Base-by-base conservation (phyloP, 345 rosid species). In the Populus tremula region DNA sequence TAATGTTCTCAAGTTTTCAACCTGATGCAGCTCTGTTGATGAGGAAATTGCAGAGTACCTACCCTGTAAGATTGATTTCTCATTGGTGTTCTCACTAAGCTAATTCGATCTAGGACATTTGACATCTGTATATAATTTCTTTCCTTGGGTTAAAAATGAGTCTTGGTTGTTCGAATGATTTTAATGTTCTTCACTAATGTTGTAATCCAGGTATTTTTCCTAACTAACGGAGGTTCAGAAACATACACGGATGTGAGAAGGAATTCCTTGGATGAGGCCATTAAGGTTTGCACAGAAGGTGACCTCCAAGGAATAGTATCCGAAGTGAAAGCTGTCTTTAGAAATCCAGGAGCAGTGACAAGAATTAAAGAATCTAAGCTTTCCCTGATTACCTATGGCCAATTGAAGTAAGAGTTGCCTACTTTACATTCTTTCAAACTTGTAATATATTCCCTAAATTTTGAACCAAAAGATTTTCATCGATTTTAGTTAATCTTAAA, bases 171-270 rank as follows among this genome's bases (percentile, higher is more conserved):
- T 36, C 20, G 41, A n/a, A 67, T 21, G 11, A 41, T 25, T 43
- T 43, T 14, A 13, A 27, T 45, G 73, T 11, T 45, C 31, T 25
- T 5, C 61, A 17, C n/a, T 4, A 23, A 23, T 33, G 12, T 17
- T 35, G 20, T 8, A 31, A 17, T 64, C 54, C 78, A 81, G 84
- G 84, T 81, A 1, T 81, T 81, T 49, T 81, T 81, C 81, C 54
- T 81, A 38, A 81, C 84, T 1, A 81, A 81, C 50, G 84, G 84
- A 18, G 81, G 84, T 20, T 77, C 81, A 0, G 81, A 81, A 74
- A 77, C 49, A 62, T 74, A 72, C 47, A n/a, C 17, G 25, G 81
- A 81, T 21, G n/a, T 50, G 2, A 73, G 84, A 69, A 81, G 84
- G 56, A 81, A 81, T 63, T 81, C 84, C 2, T 61, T 81, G 63